Evolutionary conservation across 2,329 filamentous ascomycete genomes (phyloP).

Genomic region (Xylariaceae sp.): DNA sequence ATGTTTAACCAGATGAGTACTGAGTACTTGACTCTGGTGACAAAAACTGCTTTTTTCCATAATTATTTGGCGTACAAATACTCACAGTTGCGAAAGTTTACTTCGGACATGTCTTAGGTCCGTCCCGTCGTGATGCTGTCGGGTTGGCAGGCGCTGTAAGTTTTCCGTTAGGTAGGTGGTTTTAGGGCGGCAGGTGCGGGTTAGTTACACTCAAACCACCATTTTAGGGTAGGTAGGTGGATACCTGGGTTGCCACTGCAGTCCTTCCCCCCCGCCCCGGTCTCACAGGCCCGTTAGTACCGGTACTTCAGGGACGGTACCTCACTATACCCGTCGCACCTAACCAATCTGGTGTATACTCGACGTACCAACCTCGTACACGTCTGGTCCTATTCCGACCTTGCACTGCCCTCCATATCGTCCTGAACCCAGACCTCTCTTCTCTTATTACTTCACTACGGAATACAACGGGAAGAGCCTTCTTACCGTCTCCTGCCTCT

Average conservation of each 20-base stretch:
- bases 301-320: neutral
- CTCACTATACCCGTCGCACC: neutral
- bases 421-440: slow-evolving; percentile 5
- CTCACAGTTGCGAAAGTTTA: too few species aligned
- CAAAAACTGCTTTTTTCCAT: too few species aligned
- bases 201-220: neutral
- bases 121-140: too few species aligned
- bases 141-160: too few species aligned
- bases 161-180: too few species aligned
- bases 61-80: too few species aligned
- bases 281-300: neutral
- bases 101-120: too few species aligned
- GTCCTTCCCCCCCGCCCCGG: neutral
- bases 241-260: neutral
- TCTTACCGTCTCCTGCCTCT: slow-evolving; percentile 5
- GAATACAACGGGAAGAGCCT: slow-evolving; percentile 4
- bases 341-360: neutral
- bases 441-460: slow-evolving; percentile 7
- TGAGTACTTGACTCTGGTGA: too few species aligned
- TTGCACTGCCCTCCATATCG: slow-evolving; percentile 12
- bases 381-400: neutral
- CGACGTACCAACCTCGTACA: neutral
- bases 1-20: too few species aligned
- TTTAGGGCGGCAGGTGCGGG: too few species aligned
- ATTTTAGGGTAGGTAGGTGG: neutral